phyloP scores from a whole-genome alignment of 495 filamentous ascomycete species.

The Bombardia bombarda region DNA sequence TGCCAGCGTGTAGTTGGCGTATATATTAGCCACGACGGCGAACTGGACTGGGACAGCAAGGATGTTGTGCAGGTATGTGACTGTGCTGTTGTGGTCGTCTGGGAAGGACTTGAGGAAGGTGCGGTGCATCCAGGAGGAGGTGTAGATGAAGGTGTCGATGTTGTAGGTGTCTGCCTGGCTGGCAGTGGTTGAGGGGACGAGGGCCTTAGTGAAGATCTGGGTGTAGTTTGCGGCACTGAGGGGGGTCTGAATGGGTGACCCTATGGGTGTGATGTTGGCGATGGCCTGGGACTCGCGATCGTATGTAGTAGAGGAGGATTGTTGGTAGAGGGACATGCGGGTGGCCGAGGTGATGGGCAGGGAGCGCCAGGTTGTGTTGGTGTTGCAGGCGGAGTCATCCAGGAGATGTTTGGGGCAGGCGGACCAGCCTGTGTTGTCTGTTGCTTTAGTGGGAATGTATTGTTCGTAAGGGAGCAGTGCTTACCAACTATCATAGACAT shows the following conservation, averaged over 20 bases:
- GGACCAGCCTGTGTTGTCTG: constrained; percentile 5
- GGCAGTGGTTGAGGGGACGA: background rate
- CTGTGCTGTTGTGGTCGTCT: constrained; percentile 1
- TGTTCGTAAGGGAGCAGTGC: background rate
- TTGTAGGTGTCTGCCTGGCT: background rate
- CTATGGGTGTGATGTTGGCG: constrained; percentile 1
- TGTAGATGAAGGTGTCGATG: constrained; percentile 3
- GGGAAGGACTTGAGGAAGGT: constrained; percentile 9
- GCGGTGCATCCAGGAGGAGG: constrained; percentile 8
- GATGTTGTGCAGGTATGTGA: constrained; percentile 15
- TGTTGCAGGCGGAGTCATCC: constrained; percentile 3
- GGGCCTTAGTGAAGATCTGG: background rate
- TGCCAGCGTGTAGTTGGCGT: constrained; percentile 5
- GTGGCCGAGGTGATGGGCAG: constrained; percentile 2
- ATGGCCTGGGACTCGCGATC: constrained; percentile 6
- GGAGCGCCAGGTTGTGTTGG: constrained; percentile 4
- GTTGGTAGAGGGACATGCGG: constrained; percentile 4
- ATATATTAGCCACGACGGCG: constrained; percentile 5
- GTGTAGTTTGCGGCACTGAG: constrained; percentile 1
- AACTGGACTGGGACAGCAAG: constrained; percentile 12
- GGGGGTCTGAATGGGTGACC: background rate
- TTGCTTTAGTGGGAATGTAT: background rate
- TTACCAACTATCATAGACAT: constrained; percentile 1
- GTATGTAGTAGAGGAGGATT: constrained; percentile 6
- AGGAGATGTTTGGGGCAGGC: constrained; percentile 5